Percentiles rank a stretch among this genome's conserved stretches.
These are phyloP conservation scores for Sporormia fimetaria DNA, from an alignment of 495 filamentous ascomycete genomes.

Conservation along the genomic window DNA sequence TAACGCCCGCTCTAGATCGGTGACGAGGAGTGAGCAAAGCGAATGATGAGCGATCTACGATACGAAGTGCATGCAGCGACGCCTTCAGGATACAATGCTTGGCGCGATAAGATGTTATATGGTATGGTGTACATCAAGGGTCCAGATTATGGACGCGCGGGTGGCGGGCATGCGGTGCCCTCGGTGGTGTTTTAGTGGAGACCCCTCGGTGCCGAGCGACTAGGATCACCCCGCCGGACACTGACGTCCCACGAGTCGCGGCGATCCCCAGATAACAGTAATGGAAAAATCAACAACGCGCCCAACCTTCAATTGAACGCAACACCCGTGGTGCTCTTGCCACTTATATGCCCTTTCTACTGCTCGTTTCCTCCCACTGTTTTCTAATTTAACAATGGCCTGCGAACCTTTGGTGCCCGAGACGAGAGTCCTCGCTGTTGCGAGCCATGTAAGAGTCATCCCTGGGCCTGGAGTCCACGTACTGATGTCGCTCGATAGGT, in stretches of 20 bases:
- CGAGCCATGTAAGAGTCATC: conserved; percentile 76
- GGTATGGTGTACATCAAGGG: conserved; percentile 8
- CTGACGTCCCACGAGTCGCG: too few relatives aligned
- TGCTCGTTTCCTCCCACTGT: not conserved
- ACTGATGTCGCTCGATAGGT: conserved; percentile 28
- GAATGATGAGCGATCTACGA: not conserved
- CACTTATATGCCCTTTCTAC: not conserved
- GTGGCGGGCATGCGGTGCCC: too few relatives aligned
- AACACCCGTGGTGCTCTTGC: too few relatives aligned
- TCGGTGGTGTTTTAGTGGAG: too few relatives aligned
- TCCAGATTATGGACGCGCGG: not conserved
- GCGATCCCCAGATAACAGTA: too few relatives aligned
- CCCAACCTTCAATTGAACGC: too few relatives aligned
- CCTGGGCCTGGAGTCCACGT: not conserved
- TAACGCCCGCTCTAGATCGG: conserved; percentile 57
- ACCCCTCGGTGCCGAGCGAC: too few relatives aligned
- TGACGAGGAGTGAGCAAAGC: conserved; percentile 71
- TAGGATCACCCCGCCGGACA: too few relatives aligned
- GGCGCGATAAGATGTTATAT: conserved; percentile 5
- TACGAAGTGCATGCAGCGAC: conserved; percentile 6
- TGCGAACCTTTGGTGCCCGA: conserved; percentile 48
- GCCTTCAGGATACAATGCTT: conserved; percentile 3
- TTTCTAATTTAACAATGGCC: conserved; percentile 8
- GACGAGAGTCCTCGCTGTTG: conserved; percentile 80
- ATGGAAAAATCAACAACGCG: too few relatives aligned